Base-by-base conservation (phyloP, 106 monocot genomes). In the Triglochin maritima region DNA sequence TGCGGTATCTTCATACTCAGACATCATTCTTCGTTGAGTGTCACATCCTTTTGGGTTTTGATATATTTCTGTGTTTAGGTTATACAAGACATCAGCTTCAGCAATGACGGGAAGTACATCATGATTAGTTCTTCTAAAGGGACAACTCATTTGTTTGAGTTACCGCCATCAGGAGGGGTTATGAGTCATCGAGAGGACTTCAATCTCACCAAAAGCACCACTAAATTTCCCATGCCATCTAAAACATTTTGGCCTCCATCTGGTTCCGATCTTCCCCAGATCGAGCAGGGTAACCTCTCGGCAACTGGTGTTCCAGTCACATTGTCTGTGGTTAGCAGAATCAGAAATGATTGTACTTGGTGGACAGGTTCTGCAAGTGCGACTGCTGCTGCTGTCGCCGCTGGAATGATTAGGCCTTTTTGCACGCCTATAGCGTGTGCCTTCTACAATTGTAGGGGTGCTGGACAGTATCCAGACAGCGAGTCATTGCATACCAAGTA, bases 21-120 rank as follows among this genome's bases (percentile, higher is more conserved):
- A n/a, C n/a, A n/a, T n/a, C n/a, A n/a, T n/a, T n/a, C n/a, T n/a
- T n/a, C n/a, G n/a, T n/a, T n/a, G n/a, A n/a, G n/a, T n/a, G n/a
- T n/a, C n/a, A n/a, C n/a, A n/a, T n/a, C n/a, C n/a, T n/a, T n/a
- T n/a, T n/a, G n/a, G n/a, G n/a, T n/a, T n/a, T n/a, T n/a, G n/a
- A n/a, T n/a, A n/a, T n/a, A n/a, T n/a, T n/a, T n/a, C n/a, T n/a
- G n/a, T n/a, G n/a, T 47, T 63, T 80, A 94, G 93, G 79, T 94
- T 65, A 94, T 89, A 72, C 89, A 94, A 57, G 94, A 94, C 44
- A 85, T 94, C 60, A 85, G 87, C 68, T 94, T 94, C 78, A 94
- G 94, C 64, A 67, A 83, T 77, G 94, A 94, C 54, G 85, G 94
- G 58, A 74, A 85, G 67, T 94, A 84, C 82, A 84, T 89, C 70